Base-by-base conservation (phyloP, 2,329 filamentous ascomycete species). In the Lasiodiplodia sp. region DNA sequence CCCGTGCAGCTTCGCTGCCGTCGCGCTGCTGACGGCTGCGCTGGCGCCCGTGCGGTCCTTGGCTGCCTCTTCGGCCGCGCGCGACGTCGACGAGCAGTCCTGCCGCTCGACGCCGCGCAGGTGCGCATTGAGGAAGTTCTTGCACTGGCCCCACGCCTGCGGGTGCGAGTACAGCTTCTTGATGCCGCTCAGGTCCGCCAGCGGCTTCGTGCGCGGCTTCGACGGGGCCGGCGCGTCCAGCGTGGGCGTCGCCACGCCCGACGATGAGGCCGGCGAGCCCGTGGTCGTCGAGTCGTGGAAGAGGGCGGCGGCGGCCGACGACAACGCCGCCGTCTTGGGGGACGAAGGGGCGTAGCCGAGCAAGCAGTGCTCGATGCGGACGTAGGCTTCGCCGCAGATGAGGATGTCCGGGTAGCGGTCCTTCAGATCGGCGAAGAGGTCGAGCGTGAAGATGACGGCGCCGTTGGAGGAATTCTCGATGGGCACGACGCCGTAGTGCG, bases 391-490 rank as follows among this genome's bases (percentile, higher is more conserved):
- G 56, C 88, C 92, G 76, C 90, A 92, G 51, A 98, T 91, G 58
- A 86, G 85, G 56, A 97, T 86, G 76, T 92, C 88, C 12, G 85
- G 84, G 76, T 92, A 93, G 53, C 81, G 80, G 52, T 79, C 81
- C 49, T 88, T 82, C 31, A 91, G 85, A 81, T 97, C 93, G 72
- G 93, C 93, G 70, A 99, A 88, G 72, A 95, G 88, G 80, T 97
- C 94, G 28, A 98, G 87, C 0, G 94, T 97, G 79, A 93, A 92
- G 68, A 96, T 89, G 62, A 99, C 96, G 67, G 91, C 91, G 75
- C 96, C 96, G 80, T 98, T 97, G 77, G 93, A 95, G 51, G 92
- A 96, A 83, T 99, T 99, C 78, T 98, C 95, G 80, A 97, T 94
- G 7, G 96, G 96, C 1, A 97, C 92, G 38, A 98, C 92, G 72